Conservation (phyloP, 2,329 filamentous ascomycete genomes). For the Colletotrichum sp. region DNA sequence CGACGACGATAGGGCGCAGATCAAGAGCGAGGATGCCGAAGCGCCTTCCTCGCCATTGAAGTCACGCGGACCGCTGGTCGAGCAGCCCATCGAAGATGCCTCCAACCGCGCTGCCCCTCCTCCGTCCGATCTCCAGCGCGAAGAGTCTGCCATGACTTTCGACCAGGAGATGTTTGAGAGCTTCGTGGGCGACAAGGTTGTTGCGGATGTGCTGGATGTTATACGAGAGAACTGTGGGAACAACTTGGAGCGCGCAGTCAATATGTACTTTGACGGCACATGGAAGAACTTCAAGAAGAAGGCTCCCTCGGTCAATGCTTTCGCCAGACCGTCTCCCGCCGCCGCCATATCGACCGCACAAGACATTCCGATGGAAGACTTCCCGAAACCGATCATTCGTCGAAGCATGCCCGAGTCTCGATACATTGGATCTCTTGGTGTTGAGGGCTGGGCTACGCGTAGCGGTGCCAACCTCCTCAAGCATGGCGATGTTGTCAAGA, state of each 20-base stretch:
- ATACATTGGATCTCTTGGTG: conserved; percentile 92
- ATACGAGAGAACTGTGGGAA: conserved; percentile 61
- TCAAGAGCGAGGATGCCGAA: conserved; percentile 16
- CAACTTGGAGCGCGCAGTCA: conserved; percentile 67
- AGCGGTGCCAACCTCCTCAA: conserved; percentile 78
- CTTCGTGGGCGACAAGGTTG: conserved; percentile 64
- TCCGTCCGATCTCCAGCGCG: conserved; percentile 20
- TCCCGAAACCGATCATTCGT: conserved; percentile 13
- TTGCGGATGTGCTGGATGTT: conserved; percentile 48
- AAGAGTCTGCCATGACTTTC: conserved; percentile 46
- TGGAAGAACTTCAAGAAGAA: conserved; percentile 57
- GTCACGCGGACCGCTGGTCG: conserved; percentile 22
- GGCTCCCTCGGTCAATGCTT: neutral
- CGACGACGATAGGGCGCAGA: conserved; percentile 32
- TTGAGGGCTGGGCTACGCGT: conserved; percentile 88
- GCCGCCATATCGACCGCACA: neutral
- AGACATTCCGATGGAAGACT: neutral
- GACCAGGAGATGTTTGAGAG: conserved; percentile 63
- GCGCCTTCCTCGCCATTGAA: conserved; percentile 15
- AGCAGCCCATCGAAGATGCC: conserved; percentile 24
- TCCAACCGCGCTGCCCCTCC: conserved; percentile 15
- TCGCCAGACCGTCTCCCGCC: neutral
- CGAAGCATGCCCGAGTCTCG: conserved; percentile 48
- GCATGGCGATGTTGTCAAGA: conserved; percentile 82
- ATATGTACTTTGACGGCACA: conserved; percentile 74